Conservation (phyloP, 129 eudicot genomes). For the Helianthus tuberosus region DNA sequence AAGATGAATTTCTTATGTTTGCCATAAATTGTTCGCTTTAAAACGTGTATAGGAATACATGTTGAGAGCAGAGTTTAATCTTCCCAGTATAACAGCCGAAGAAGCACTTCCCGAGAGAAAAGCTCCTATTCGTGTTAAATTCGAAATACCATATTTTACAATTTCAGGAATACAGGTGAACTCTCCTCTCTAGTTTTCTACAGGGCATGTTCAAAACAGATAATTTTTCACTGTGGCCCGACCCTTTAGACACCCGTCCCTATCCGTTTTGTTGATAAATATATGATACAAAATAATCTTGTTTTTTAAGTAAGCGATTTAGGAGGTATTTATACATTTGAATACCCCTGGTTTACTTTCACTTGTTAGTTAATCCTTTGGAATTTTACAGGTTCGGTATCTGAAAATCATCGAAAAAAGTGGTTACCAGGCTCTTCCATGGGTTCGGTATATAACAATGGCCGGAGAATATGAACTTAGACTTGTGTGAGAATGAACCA, state of each 20-base stretch:
- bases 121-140: constrained; percentile 83
- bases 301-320: background rate
- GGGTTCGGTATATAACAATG: constrained; percentile 93
- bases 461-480: constrained; percentile 90
- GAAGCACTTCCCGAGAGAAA: constrained; percentile 73
- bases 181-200: background rate
- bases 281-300: background rate
- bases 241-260: too few species aligned
- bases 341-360: background rate
- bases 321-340: background rate
- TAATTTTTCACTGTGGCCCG: too few species aligned
- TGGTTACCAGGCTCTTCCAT: constrained; percentile 93
- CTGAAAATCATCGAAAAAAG: constrained; percentile 85
- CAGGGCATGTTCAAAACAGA: too few species aligned
- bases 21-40: background rate
- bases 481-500: constrained; percentile 39
- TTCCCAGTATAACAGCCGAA: constrained; percentile 74
- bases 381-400: constrained; percentile 66
- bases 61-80: constrained; percentile 85
- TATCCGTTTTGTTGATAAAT: too few species aligned
- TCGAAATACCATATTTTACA: constrained; percentile 84
- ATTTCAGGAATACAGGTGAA: constrained; percentile 89
- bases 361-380: too few species aligned
- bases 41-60: constrained; percentile 65
- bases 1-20: background rate